Conservation (phyloP, 1,139 yeast genomes). For the Saccharomyces hybrid region DNA sequence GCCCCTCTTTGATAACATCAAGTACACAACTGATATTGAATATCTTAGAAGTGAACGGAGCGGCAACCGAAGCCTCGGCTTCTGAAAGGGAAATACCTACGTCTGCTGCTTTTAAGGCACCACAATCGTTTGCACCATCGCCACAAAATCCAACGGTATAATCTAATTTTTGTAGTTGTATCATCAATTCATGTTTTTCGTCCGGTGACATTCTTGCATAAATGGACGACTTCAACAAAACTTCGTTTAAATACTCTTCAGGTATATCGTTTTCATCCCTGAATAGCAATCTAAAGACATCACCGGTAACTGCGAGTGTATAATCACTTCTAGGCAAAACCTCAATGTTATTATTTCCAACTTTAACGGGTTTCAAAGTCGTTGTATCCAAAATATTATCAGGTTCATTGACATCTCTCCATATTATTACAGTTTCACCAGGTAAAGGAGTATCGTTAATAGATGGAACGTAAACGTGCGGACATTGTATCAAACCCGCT, state of each 20-base stretch:
- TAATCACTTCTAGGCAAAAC: slow-evolving; percentile 33
- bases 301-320: slow-evolving; percentile 84
- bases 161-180: slow-evolving; percentile 72
- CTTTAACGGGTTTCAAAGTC: slow-evolving; percentile 55
- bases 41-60: slow-evolving; percentile 86
- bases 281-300: slow-evolving; percentile 70
- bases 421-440: slow-evolving; percentile 38
- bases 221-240: slow-evolving; percentile 66
- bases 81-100: slow-evolving; percentile 93
- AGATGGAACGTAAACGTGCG: slow-evolving; percentile 61
- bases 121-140: slow-evolving; percentile 96
- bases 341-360: slow-evolving; percentile 27
- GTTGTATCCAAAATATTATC: slow-evolving; percentile 49
- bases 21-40: slow-evolving; percentile 91
- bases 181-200: slow-evolving; percentile 92
- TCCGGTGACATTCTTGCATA: slow-evolving; percentile 99
- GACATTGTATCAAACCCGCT: slow-evolving; percentile 52
- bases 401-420: slow-evolving; percentile 62
- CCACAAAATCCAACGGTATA: slow-evolving; percentile 97
- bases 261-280: slow-evolving; percentile 39
- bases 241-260: slow-evolving; percentile 41
- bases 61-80: slow-evolving; percentile 98
- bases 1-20: slow-evolving; percentile 86
- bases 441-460: slow-evolving; percentile 32
- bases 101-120: slow-evolving; percentile 95